Base-by-base conservation (phyloP, 2,329 filamentous ascomycete species). In the Leptographium flavum region DNA sequence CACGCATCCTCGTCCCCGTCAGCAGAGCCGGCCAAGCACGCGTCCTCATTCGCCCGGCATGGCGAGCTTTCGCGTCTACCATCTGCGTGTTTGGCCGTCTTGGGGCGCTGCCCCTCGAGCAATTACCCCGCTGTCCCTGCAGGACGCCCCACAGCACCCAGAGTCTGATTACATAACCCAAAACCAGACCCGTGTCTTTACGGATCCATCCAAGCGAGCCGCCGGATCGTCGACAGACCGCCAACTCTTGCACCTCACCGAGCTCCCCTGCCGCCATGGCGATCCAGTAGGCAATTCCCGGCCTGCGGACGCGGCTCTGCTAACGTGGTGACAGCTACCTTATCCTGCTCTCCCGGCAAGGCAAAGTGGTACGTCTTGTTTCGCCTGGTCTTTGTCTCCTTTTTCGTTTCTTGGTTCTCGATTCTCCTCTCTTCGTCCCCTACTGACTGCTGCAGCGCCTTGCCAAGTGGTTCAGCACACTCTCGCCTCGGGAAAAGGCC, bases 401-500 rank as follows among this genome's bases (percentile, higher is more conserved):
- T 19, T 7, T 14, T 28, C 13, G 17, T 10, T 15, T 63, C 60
- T 66, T 64, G 61, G 45, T 53, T 52, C 53, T 59, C 47, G 15
- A 25, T 38, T 9, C 28, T 6, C 33, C 8, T 22, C 25, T 11
- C 37, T 45, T 8, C 15, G 11, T n/a, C 6, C 8, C 22, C 15
- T 21, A 5, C 33, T 32, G 9, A 3, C 30, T 19, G 5, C 9
- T 43, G n/a, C 67, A 98, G 92, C 88, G 92, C 61, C 81, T 98
- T 46, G 92, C 92, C 55, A 98, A 98, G 71, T 98, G 92, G 92
- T 98, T 98, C 69, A 94, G 88, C 45, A 98, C 92, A 15, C 76
- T 98, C 51, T 94, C 90, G 31, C 92, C 92, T 52, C 95, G 83
- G 67, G 92, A 98, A 61, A 98, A 98, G 71, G 92, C 90, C 67